Evolutionary conservation across 169 alveolate species (phyloP).

Genomic region (Plasmodium knowlesi): DNA sequence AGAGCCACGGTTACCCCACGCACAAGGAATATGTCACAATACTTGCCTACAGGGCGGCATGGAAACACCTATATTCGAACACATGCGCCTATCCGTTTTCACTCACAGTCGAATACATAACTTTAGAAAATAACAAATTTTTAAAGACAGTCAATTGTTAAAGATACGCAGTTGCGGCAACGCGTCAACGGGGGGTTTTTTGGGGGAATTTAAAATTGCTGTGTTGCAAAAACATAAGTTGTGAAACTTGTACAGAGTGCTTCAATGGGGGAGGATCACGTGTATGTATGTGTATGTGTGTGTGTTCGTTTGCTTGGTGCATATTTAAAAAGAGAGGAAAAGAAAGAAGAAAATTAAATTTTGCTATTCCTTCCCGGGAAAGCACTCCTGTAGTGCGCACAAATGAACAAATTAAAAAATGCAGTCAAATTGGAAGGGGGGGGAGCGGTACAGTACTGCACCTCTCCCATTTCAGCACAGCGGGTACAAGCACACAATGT

Average conservation of each 20-base stretch:
- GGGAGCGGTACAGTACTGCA: neutral
- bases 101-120: neutral
- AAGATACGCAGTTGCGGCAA: conserved; percentile 11
- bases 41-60: neutral
- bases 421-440: neutral
- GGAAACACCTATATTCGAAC: neutral
- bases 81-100: neutral
- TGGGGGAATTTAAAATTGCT: no score
- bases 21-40: neutral
- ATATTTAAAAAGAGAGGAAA: neutral
- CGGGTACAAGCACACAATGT: neutral
- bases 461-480: neutral
- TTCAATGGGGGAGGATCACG: neutral
- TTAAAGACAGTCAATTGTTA: neutral
- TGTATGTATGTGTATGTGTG: neutral
- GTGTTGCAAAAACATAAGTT: neutral
- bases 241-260: neutral
- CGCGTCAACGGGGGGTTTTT: neutral
- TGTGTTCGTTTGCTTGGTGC: neutral
- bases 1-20: neutral
- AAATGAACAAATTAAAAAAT: neutral
- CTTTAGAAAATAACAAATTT: neutral
- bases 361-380: neutral
- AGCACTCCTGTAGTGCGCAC: neutral
- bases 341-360: neutral